Evolutionary conservation across 177 flowering plant species (phyloP), one percentile per base, ranked within the genome.

Genomic region (Vitis hybrid): DNA sequence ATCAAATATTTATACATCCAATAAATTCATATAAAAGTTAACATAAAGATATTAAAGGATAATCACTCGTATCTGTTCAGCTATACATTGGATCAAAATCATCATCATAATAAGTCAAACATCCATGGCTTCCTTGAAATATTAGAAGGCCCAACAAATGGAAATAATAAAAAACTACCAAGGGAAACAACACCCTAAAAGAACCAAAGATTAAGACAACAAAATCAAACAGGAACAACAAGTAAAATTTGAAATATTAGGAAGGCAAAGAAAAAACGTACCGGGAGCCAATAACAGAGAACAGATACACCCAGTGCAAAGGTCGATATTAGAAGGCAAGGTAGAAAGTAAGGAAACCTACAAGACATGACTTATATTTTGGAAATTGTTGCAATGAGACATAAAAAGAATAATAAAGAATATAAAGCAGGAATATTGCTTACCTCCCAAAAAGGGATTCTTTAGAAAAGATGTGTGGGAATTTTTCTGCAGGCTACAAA

Each of bases 341-440:
- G 77, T n/a, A 77, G 61, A 8, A 77, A 62, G 70, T 73, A 77
- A 1, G 93, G 93, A 74, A 87, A 87, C 74, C 89, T 87, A 70
- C 81, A 76, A 51, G 20, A 22, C 31, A 70, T 22, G 12, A 33
- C 51, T 16, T 18, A 48, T 16, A 7, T 6, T 26, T 19, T 18
- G 55, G 22, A 14, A 2, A 13, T 29, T 11, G 0, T 13, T 20
- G 13, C 58, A 60, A 11, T 57, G 45, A 14, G 20, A 22, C 5
- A 55, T 10, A 51, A 57, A 15, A 63, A 45, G 16, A 39, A 39
- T 39, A 39, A 39, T 6, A 39, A 39, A 39, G 7, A 39, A 39
- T 5, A 1, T 39, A 39, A 4, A 39, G 8, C 45, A 51, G 15
- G 9, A 51, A 12, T 9, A 31, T 18, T 12, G 16, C 65, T 52